A percentile compares a stretch with the other conserved stretches of the same genome.
Conservation (phyloP, 108 stramenopile species). For the Discostella pseudostelligera region DNA sequence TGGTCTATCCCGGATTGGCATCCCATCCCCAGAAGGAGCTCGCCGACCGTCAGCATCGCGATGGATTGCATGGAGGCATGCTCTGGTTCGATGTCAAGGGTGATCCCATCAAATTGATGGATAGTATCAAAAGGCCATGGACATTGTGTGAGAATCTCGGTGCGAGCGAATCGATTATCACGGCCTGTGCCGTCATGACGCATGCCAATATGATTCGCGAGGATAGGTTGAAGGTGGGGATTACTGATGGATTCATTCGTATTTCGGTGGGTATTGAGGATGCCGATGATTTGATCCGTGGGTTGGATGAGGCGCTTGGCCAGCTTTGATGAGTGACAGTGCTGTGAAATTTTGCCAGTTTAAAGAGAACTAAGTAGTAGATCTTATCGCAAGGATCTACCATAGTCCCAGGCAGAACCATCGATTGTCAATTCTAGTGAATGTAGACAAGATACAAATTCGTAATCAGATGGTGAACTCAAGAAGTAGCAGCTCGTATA, state of each 20-base stretch:
- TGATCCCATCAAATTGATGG: constrained; percentile 80
- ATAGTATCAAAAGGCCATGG: constrained; percentile 77
- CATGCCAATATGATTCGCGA: constrained; percentile 80
- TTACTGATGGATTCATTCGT: constrained; percentile 85
- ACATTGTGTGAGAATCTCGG: constrained; percentile 83
- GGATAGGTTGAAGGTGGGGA: constrained; percentile 77
- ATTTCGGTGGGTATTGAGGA: constrained; percentile 81
- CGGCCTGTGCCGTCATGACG: constrained; percentile 84
- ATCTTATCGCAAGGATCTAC: too few species aligned
- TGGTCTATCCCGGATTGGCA: constrained; percentile 76
- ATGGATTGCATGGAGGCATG: constrained; percentile 83
- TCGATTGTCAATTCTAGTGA: too few species aligned
- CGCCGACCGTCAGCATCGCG: constrained; percentile 72
- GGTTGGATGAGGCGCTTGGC: constrained; percentile 71
- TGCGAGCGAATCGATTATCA: constrained; percentile 79
- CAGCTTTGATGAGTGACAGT: constrained; percentile 45
- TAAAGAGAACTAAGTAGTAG: too few species aligned
- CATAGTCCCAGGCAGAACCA: too few species aligned
- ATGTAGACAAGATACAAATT: too few species aligned
- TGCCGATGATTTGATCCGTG: constrained; percentile 71
- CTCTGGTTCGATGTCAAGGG: constrained; percentile 85
- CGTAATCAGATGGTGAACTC: neutral
- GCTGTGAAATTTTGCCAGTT: too few species aligned
- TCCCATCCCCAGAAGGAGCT: constrained; percentile 79
- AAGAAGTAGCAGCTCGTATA: neutral